Percentiles rank a stretch among this genome's conserved stretches.
These are phyloP conservation scores for Actinomortierella wolfii DNA, from an alignment of 371 early-diverging fungal genomes.

Conservation along the genomic window DNA sequence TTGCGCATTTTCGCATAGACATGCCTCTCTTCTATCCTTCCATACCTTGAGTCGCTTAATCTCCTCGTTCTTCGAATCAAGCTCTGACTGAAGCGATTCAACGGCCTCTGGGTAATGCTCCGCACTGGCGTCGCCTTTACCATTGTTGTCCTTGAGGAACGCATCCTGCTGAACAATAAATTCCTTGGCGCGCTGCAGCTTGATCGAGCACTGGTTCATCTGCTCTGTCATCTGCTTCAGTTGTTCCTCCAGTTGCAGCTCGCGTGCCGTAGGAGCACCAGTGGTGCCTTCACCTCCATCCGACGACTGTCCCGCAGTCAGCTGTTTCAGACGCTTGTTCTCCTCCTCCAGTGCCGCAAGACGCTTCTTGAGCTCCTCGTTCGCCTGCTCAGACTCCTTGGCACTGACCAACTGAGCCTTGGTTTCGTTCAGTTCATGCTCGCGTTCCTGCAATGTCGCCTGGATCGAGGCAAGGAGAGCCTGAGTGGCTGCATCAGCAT, in stretches of 20 bases:
- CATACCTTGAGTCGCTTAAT: conserved; percentile 66
- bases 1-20: no score
- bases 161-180: conserved; percentile 32
- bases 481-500: neutral
- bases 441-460: conserved; percentile 15
- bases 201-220: conserved; percentile 48
- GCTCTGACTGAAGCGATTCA: conserved; percentile 66
- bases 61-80: conserved; percentile 68
- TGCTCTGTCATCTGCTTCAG: conserved; percentile 69
- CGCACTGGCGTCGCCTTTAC: conserved; percentile 11
- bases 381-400: conserved; percentile 38
- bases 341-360: conserved; percentile 33
- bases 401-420: conserved; percentile 46
- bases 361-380: conserved; percentile 16
- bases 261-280: conserved; percentile 26
- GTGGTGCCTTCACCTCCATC: conserved; percentile 33
- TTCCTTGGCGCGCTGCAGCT: conserved; percentile 77
- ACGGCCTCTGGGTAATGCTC: conserved; percentile 69
- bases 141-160: conserved; percentile 10
- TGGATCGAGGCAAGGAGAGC: conserved; percentile 9
- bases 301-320: conserved; percentile 20
- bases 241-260: conserved; percentile 46
- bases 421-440: conserved; percentile 42
- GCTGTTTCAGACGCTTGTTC: conserved; percentile 28
- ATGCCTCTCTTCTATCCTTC: neutral